Evolutionary conservation across 768 basidiomycete species (phyloP).

Genomic region (Pulveroboletus sp.): DNA sequence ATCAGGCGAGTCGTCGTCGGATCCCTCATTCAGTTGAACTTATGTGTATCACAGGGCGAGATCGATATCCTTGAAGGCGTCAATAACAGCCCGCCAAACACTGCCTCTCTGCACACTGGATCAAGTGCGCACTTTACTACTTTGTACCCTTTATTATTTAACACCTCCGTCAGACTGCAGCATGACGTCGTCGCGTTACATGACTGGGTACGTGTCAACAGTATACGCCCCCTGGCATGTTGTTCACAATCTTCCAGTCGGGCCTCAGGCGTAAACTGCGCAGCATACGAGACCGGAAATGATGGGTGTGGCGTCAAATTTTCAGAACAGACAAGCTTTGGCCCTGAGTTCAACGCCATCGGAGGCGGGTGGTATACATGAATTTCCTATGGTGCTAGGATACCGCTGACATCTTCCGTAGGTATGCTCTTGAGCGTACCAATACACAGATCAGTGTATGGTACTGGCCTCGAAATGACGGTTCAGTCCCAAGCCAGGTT

Average conservation of each 20-base stretch:
- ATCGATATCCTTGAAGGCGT: slow-evolving; percentile 51
- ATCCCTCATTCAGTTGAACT: neutral
- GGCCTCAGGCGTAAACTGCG: slow-evolving; percentile 15
- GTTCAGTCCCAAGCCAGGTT: slow-evolving; percentile 25
- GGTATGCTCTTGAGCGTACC: slow-evolving; percentile 42
- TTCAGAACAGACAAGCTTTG: slow-evolving; percentile 13
- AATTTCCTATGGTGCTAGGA: neutral
- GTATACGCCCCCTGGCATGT: neutral
- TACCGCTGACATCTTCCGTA: slow-evolving; percentile 13
- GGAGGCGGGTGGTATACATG: slow-evolving; percentile 38
- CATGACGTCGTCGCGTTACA: slow-evolving; percentile 16
- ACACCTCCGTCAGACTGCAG: slow-evolving; percentile 15
- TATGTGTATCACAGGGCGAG: slow-evolving; percentile 29
- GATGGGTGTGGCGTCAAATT: slow-evolving; percentile 22
- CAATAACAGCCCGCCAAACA: slow-evolving; percentile 37
- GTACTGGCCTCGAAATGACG: slow-evolving; percentile 39
- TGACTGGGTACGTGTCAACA: slow-evolving; percentile 17
- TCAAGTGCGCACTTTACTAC: slow-evolving; percentile 15
- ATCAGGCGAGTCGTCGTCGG: neutral
- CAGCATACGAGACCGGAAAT: slow-evolving; percentile 21
- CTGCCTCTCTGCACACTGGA: slow-evolving; percentile 28
- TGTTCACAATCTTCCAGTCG: slow-evolving; percentile 9
- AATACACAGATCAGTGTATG: slow-evolving; percentile 36
- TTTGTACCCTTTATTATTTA: neutral
- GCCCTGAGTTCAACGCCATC: slow-evolving; percentile 27